Conservation (phyloP, 1,139 yeast genomes). For the Blastobotrys capitulatus region DNA sequence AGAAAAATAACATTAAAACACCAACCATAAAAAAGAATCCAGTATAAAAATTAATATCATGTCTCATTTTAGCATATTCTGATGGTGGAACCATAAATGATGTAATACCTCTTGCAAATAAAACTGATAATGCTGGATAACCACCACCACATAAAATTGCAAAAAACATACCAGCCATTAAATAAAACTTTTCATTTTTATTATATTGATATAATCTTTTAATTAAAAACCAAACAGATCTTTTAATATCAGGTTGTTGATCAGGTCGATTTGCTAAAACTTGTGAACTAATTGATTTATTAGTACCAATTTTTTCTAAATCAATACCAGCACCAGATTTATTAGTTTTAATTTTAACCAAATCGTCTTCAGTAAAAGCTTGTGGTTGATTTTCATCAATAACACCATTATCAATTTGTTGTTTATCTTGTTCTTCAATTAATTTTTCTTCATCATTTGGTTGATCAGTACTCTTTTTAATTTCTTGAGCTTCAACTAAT, state of each 20-base stretch:
- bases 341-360: not conserved
- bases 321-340: not conserved
- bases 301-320: conserved; percentile 11
- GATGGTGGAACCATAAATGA: conserved; percentile 35
- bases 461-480: conserved; percentile 23
- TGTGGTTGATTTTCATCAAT: conserved; percentile 7
- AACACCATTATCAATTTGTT: conserved; percentile 5
- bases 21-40: conserved; percentile 40
- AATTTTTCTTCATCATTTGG: conserved; percentile 10
- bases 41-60: conserved; percentile 33
- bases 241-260: conserved; percentile 15
- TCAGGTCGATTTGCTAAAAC: conserved; percentile 7
- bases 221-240: conserved; percentile 18
- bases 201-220: conserved; percentile 24
- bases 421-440: conserved; percentile 9
- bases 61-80: conserved; percentile 30
- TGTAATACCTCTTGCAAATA: conserved; percentile 36
- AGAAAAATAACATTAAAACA: conserved; percentile 30
- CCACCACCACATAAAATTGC: conserved; percentile 36
- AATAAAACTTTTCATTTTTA: conserved; percentile 24
- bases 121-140: conserved; percentile 37
- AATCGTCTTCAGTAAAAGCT: conserved; percentile 20
- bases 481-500: conserved; percentile 13
- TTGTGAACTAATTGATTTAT: conserved; percentile 13
- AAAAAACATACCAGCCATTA: conserved; percentile 31